Base-by-base conservation (phyloP, 495 filamentous ascomycete species). In the Neurospora sp. region DNA sequence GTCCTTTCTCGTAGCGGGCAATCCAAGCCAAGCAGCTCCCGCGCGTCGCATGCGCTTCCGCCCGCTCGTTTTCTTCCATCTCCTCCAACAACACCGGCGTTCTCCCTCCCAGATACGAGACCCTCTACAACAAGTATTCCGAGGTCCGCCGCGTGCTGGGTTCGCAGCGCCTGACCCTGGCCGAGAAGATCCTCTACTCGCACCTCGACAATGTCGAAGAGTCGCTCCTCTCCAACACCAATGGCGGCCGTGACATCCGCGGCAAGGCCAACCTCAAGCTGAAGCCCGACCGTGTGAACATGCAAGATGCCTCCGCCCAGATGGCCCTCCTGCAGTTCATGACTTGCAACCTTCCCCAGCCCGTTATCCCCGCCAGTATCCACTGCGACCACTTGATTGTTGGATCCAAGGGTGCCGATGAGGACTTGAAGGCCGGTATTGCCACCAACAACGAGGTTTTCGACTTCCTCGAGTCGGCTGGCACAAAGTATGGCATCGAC, bases 351-450 rank as follows among this genome's bases (percentile, higher is more conserved):
- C 86, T 98, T 22, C 90, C 92, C 37, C 91, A 90, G 70, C 97
- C 96, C 1, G 94, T 94, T n/a, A 94, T 98, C 39, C 96, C 96
- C 16, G 95, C 96, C 40, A 97, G 94, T 81, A 98, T 98, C 73
- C 96, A 99, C 84, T 99, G 96, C 80, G 96, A 99, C 82, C 96
- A 99, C 80, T 93, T 99, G 90, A 99, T 99, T 86, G 95, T 98
- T 69, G 96, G 96, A 75, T 88, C 93, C 78, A 89, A 89, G 75
- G 96, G 96, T 71, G 96, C 96, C 31, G 91, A 97, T 78, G 88
- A 90, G 39, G 96, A 99, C 84, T 83, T 99, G 41, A 90, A 94
- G 14, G 88, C 89, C 35, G 94, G 93, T 53, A 97, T 99, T 70
- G 85, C 91, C 83, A 92, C 93, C 44, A 99, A 99, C 81, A 92